Base-by-base conservation (phyloP, 768 basidiomycete genomes). In the Tricholoma matsutake region DNA sequence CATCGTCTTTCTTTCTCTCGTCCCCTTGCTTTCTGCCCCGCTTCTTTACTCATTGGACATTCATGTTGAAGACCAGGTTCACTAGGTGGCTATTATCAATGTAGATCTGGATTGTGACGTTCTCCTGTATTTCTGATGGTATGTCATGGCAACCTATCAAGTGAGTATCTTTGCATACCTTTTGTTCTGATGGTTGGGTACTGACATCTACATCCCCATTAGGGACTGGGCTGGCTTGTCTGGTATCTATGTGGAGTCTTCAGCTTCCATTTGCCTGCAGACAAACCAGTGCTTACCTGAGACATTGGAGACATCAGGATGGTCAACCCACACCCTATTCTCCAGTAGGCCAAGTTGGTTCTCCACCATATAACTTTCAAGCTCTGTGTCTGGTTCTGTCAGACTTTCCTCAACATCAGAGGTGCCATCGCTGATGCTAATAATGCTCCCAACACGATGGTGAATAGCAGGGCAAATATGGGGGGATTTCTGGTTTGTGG, bases 111-210 rank as follows among this genome's bases (percentile, higher is more conserved):
- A 35, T 20, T 35, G 10, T n/a, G 18, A 55, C 4, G 22, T n/a
- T 29, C 18, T 6, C 32, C 54, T 39, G 32, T n/a, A 55, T 20
- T 35, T 55, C 32, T n/a, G 35, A 34, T 34, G 29, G 35, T 35
- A 34, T 55, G 18, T 39, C 32, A 25, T 34, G 22, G 10, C 18
- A 55, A 35, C 18, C 20, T 18, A 55, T 55, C 18, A 55, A 13
- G 32, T 55, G 35, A 34, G 54, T 55, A 55, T 39, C 54, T 55
- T 55, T 55, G 18, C 54, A 35, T 55, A 34, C 54, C 18, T 20
- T 51, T 51, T 14, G 49, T 51, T 29, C 49, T 55, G 54, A 32
- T 34, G 32, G 54, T 16, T 35, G 16, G 20, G 29, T 55, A 55
- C 37, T 55, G 37, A 55, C 54, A 34, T 54, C 37, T 34, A 55